Evolutionary conservation across 345 rosid genomes (phyloP).

Genomic region (Geranium brycei): DNA sequence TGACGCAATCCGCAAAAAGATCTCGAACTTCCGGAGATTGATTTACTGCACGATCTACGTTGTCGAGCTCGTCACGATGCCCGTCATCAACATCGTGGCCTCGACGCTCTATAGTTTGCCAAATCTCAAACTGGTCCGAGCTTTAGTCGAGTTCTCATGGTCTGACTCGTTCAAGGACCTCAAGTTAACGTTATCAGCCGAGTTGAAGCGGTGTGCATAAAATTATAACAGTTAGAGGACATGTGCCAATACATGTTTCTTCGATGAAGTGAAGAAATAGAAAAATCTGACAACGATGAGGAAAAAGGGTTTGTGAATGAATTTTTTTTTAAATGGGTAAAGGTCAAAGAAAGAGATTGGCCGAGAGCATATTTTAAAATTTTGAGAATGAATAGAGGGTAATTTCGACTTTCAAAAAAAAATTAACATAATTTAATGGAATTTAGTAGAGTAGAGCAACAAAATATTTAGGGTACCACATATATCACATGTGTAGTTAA

Average conservation of each 20-base stretch:
- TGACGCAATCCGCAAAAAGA: background rate
- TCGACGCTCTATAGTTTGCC: background rate
- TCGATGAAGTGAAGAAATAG: background rate
- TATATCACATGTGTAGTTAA: too few species aligned
- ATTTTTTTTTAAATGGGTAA: too few species aligned
- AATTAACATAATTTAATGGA: too few species aligned
- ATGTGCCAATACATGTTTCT: background rate
- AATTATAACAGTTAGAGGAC: too few species aligned
- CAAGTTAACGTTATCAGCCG: slow-evolving; percentile 1
- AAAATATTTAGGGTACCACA: too few species aligned
- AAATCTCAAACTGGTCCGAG: background rate
- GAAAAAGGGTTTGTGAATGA: too few species aligned
- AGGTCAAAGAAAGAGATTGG: too few species aligned
- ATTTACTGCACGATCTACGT: slow-evolving; percentile 4
- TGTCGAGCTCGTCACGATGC: slow-evolving; percentile 6
- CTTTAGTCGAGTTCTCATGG: slow-evolving; percentile 7
- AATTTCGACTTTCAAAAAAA: too few species aligned
- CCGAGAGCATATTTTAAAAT: too few species aligned
- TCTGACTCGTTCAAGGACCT: slow-evolving; percentile 6
- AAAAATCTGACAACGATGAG: too few species aligned
- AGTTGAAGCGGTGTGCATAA: slow-evolving; percentile 3
- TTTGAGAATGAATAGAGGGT: too few species aligned
- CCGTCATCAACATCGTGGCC: background rate
- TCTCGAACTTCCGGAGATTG: background rate
- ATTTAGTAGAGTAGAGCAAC: too few species aligned